Evolutionary conservation across 148 eudicot genomes (phyloP).

Genomic region (Oxyria digyna): DNA sequence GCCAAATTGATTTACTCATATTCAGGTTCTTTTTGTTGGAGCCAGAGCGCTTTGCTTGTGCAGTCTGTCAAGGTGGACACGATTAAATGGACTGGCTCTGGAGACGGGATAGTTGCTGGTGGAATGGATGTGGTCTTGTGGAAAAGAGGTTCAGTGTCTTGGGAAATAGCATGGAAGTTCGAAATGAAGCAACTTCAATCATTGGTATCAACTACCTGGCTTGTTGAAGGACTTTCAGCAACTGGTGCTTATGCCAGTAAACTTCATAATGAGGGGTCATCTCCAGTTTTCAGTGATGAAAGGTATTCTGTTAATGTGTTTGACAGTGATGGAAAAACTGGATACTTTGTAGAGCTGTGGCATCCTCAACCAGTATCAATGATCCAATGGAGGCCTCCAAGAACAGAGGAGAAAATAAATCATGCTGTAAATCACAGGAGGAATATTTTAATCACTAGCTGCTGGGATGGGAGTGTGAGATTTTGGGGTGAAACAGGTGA

Average conservation of each 20-base stretch:
- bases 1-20: slow-evolving; percentile 75
- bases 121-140: slow-evolving; percentile 79
- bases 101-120: slow-evolving; percentile 77
- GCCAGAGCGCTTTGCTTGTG: slow-evolving; percentile 83
- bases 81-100: slow-evolving; percentile 85
- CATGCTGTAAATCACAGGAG: slow-evolving; percentile 26
- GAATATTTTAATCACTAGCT: slow-evolving; percentile 60
- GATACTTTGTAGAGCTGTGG: slow-evolving; percentile 36
- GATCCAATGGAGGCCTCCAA: slow-evolving; percentile 89
- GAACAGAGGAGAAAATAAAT: slow-evolving; percentile 23
- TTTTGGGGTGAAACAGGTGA: slow-evolving; percentile 89
- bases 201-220: slow-evolving; percentile 71
- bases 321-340: slow-evolving; percentile 36
- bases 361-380: slow-evolving; percentile 78
- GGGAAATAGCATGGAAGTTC: slow-evolving; percentile 92
- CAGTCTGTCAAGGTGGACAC: slow-evolving; percentile 69
- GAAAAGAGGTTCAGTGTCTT: slow-evolving; percentile 52
- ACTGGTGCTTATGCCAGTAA: slow-evolving; percentile 27
- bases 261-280: slow-evolving; percentile 20
- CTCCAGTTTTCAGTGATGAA: slow-evolving; percentile 16
- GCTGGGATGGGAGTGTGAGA: slow-evolving; percentile 84
- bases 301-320: slow-evolving; percentile 40
- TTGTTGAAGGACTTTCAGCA: slow-evolving; percentile 64
- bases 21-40: slow-evolving; percentile 99
- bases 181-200: slow-evolving; percentile 49